phyloP scores from a whole-genome alignment of 257 asterid species.

The Przewalskia tangutica region DNA sequence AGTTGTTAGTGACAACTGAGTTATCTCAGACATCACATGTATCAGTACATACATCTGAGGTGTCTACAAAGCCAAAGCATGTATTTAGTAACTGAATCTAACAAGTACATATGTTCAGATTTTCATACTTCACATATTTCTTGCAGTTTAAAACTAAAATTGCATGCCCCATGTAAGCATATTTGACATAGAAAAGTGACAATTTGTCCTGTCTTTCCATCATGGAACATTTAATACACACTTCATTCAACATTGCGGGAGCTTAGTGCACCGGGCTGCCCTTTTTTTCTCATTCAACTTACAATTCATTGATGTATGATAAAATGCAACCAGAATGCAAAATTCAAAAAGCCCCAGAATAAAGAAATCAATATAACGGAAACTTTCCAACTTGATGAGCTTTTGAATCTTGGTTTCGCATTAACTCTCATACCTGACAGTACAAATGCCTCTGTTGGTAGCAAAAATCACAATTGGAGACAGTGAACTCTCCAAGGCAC shows the following conservation, averaged over 20 bases:
- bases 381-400: not conserved
- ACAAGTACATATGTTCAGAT: not conserved
- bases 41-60: not conserved
- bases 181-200: not conserved
- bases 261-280: too few relatives aligned
- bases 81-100: too few relatives aligned
- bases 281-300: too few relatives aligned
- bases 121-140: not conserved
- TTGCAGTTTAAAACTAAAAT: not conserved
- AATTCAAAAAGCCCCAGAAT: not conserved
- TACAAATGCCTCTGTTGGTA: slow-evolving; percentile 63
- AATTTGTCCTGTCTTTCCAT: not conserved
- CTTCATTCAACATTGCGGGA: too few relatives aligned
- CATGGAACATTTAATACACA: not conserved
- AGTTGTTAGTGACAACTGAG: not conserved
- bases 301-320: not conserved
- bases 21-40: not conserved
- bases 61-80: not conserved
- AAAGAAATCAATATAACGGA: not conserved
- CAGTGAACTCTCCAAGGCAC: slow-evolving; percentile 79
- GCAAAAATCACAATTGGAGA: slow-evolving; percentile 94
- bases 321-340: not conserved
- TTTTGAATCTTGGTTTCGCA: not conserved
- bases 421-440: slow-evolving; percentile 31
- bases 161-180: not conserved